Evolutionary conservation across 2,329 filamentous ascomycete species (phyloP).

Genomic region (Drechmeria coniospora): DNA sequence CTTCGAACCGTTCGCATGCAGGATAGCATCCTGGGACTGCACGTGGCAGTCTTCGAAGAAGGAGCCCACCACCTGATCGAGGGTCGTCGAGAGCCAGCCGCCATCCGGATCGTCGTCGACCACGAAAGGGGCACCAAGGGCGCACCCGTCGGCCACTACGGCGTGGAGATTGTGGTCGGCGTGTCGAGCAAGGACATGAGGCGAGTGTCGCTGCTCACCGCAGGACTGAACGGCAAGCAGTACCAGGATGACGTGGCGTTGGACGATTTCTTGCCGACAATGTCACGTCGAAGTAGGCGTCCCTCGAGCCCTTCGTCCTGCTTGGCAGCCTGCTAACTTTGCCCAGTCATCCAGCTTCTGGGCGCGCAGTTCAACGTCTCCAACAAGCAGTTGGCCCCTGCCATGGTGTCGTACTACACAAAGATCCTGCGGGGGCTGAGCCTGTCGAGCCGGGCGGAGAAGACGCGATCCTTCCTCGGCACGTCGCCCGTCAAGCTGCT

Average conservation of each 20-base stretch:
- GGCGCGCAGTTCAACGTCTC: constrained; percentile 53
- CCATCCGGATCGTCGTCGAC: constrained; percentile 59
- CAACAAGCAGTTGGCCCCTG: constrained; percentile 47
- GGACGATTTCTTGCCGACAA: constrained; percentile 58
- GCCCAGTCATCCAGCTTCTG: constrained; percentile 54
- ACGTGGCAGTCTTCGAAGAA: constrained; percentile 60
- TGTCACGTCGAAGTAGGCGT: constrained; percentile 55
- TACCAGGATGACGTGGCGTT: constrained; percentile 58
- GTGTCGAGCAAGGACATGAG: constrained; percentile 38
- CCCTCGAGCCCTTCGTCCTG: not conserved
- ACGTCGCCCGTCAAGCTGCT: constrained; percentile 85
- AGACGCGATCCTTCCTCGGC: constrained; percentile 53
- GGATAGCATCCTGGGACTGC: constrained; percentile 42
- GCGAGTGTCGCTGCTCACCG: constrained; percentile 32
- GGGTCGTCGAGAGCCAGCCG: constrained; percentile 51
- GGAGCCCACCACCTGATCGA: constrained; percentile 45
- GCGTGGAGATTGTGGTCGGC: constrained; percentile 56
- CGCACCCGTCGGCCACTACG: constrained; percentile 49
- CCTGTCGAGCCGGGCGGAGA: constrained; percentile 46
- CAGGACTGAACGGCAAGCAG: constrained; percentile 54
- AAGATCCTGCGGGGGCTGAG: constrained; percentile 59
- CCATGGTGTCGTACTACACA: constrained; percentile 62
- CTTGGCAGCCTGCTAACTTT: constrained; percentile 16
- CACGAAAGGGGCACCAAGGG: constrained; percentile 50
- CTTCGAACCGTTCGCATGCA: constrained; percentile 53